A percentile compares a stretch with the other conserved stretches of the same genome.
These are phyloP conservation scores for Penicillium janthinellum DNA, from an alignment of 2,329 filamentous ascomycete genomes.

Conservation along the genomic window DNA sequence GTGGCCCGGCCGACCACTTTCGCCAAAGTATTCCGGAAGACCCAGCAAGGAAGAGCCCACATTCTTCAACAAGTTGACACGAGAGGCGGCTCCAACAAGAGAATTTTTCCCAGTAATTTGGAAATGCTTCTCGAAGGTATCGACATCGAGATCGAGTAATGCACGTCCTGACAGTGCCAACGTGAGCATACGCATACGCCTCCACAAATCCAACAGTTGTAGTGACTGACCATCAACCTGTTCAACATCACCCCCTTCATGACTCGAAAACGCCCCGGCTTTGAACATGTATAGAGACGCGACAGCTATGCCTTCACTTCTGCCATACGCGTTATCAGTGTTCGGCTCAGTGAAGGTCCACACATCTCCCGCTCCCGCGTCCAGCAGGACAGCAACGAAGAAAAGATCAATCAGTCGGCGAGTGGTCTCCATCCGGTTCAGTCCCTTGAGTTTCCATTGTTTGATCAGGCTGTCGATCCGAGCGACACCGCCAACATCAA, in stretches of 20 bases:
- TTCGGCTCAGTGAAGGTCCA: slow-evolving; percentile 52
- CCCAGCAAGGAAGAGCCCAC: slow-evolving; percentile 48
- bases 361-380: slow-evolving; percentile 56
- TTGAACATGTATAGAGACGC: slow-evolving; percentile 56
- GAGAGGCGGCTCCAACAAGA: slow-evolving; percentile 50
- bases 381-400: slow-evolving; percentile 61
- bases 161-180: not conserved
- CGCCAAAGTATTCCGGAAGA: slow-evolving; percentile 46
- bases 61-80: slow-evolving; percentile 45
- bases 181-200: too few relatives aligned
- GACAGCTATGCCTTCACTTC: slow-evolving; percentile 57
- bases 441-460: slow-evolving; percentile 47
- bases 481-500: slow-evolving; percentile 58
- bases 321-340: slow-evolving; percentile 32
- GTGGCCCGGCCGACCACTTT: slow-evolving; percentile 49
- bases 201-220: not conserved
- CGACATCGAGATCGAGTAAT: slow-evolving; percentile 7
- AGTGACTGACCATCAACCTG: slow-evolving; percentile 40
- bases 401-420: slow-evolving; percentile 63
- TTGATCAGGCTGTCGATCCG: slow-evolving; percentile 52
- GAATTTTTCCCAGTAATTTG: slow-evolving; percentile 50
- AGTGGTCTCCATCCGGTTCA: slow-evolving; percentile 51
- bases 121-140: slow-evolving; percentile 32
- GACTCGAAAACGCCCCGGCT: slow-evolving; percentile 42
- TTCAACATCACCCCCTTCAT: slow-evolving; percentile 15